Conservation (phyloP, 1,284 basidiomycete genomes). For the Ceratobasidium papillatum region DNA sequence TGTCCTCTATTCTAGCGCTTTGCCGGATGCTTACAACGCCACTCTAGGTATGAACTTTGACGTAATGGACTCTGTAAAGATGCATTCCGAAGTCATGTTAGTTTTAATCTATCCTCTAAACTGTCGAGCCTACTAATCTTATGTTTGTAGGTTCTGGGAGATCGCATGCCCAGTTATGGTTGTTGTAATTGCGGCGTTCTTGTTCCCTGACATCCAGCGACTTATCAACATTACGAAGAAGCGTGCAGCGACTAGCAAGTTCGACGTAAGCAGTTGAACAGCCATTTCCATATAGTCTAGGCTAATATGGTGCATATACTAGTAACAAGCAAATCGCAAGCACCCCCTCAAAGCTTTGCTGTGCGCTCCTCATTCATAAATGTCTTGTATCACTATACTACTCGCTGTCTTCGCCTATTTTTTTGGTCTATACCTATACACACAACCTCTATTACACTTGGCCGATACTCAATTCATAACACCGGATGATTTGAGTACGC, state of each 20-base stretch:
- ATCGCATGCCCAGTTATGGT: constrained; percentile 69
- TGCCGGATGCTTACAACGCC: constrained; percentile 9
- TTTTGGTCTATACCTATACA: not conserved
- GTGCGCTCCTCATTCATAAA: not conserved
- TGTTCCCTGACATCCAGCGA: constrained; percentile 59
- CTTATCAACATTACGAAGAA: constrained; percentile 17
- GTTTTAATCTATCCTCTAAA: not conserved
- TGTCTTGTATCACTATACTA: not conserved
- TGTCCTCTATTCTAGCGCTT: not conserved
- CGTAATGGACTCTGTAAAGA: constrained; percentile 54
- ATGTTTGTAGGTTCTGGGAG: constrained; percentile 66
- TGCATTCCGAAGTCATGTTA: constrained; percentile 26
- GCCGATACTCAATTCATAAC: too few species aligned
- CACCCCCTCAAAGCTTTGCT: not conserved
- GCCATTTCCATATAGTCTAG: not conserved
- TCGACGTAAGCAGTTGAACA: not conserved
- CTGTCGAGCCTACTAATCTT: not conserved
- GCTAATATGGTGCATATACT: not conserved
- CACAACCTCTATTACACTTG: not conserved
- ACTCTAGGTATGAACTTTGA: constrained; percentile 70
- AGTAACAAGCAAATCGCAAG: not conserved
- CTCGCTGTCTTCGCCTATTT: not conserved
- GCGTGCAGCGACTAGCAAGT: constrained; percentile 22
- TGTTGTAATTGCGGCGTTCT: constrained; percentile 64
- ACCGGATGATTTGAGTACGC: too few species aligned